Evolutionary conservation across 2,329 filamentous ascomycete genomes (phyloP).

Genomic region (Plectosphaerella plurivora): DNA sequence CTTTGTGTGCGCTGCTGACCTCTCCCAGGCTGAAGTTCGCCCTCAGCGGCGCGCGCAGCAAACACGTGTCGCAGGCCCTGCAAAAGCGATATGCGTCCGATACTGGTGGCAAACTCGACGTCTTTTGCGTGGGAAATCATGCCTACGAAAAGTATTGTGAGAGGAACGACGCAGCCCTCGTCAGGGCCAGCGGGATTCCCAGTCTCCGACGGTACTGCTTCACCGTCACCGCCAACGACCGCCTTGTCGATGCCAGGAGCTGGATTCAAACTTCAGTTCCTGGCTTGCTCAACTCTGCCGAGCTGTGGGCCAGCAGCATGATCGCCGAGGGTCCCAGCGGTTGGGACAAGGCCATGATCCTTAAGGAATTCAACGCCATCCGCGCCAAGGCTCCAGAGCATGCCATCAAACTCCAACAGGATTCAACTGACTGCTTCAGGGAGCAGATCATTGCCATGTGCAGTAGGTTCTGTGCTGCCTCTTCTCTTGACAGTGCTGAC

Average conservation of each 20-base stretch:
- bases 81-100: slow-evolving; percentile 18
- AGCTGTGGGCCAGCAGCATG: slow-evolving; percentile 17
- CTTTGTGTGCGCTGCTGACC: no score
- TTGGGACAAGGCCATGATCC: neutral
- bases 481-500: no score
- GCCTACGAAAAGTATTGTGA: slow-evolving; percentile 24
- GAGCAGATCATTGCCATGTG: no score
- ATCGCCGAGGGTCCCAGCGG: neutral
- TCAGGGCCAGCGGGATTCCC: slow-evolving; percentile 24
- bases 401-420: neutral
- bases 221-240: slow-evolving; percentile 23
- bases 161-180: slow-evolving; percentile 19
- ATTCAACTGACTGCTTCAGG: no score
- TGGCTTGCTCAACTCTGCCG: slow-evolving; percentile 21
- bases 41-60: slow-evolving; percentile 22
- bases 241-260: slow-evolving; percentile 21
- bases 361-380: neutral
- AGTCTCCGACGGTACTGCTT: slow-evolving; percentile 26
- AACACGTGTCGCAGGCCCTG: slow-evolving; percentile 21
- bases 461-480: no score
- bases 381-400: neutral
- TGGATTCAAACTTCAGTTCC: slow-evolving; percentile 20
- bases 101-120: slow-evolving; percentile 16
- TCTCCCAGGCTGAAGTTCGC: slow-evolving; percentile 18
- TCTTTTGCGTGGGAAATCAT: slow-evolving; percentile 30